These are phyloP conservation scores for Schizochytrium sp. DNA, from an alignment of 108 stramenopile species.

Conservation along the genomic window DNA sequence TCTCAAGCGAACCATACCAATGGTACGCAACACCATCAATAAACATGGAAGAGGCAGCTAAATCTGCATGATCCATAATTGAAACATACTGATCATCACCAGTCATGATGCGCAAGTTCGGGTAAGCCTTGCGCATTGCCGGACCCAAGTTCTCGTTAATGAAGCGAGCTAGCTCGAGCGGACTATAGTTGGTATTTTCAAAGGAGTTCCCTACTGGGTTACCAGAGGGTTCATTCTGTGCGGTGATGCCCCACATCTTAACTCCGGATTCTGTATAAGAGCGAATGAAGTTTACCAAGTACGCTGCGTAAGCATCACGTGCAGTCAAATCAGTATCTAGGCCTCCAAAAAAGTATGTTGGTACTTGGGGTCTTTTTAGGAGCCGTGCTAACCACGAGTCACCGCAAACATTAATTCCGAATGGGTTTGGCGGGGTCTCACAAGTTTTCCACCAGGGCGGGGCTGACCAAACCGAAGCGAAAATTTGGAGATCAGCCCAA, in stretches of 20 bases:
- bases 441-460: constrained; percentile 43
- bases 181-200: background rate
- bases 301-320: background rate
- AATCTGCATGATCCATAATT: background rate
- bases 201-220: background rate
- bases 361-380: background rate
- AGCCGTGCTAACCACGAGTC: too few species aligned
- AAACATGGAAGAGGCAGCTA: background rate
- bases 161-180: background rate
- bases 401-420: background rate
- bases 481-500: background rate
- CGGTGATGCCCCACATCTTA: background rate
- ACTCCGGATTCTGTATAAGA: background rate
- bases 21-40: background rate
- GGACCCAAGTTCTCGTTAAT: background rate
- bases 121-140: background rate
- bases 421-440: background rate
- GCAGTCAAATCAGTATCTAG: background rate
- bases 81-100: background rate
- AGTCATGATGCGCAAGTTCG: background rate
- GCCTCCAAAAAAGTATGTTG: background rate
- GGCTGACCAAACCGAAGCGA: constrained; percentile 7
- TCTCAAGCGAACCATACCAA: background rate
- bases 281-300: background rate
- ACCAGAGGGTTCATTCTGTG: constrained; percentile 11